These are phyloP conservation scores for Coprinellus aureogranulatus DNA, from an alignment of 768 basidiomycete genomes.

Conservation along the genomic window DNA sequence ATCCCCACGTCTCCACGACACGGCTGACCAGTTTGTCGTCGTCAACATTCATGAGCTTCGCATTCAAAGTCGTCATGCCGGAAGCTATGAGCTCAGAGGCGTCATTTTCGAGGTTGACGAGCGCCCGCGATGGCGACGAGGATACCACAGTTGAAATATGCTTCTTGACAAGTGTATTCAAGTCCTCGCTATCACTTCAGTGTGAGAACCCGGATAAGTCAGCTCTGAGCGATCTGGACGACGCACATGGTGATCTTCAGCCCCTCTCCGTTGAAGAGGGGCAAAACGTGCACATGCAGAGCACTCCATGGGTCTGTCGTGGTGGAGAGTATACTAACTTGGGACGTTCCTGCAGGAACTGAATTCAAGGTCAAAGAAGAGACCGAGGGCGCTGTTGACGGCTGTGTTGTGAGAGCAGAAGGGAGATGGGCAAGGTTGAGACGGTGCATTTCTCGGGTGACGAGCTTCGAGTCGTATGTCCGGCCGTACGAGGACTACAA, in stretches of 20 bases:
- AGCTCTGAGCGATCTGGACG: neutral
- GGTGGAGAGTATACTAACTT: conserved; percentile 37
- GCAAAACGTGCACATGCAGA: conserved; percentile 83
- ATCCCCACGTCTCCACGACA: conserved; percentile 86
- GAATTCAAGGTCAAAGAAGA: conserved; percentile 43
- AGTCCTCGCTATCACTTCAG: conserved; percentile 62
- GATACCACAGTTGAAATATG: conserved; percentile 77
- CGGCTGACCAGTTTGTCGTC: conserved; percentile 75
- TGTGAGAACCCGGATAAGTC: conserved; percentile 5
- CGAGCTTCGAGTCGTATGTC: conserved; percentile 77
- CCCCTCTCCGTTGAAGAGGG: conserved; percentile 88
- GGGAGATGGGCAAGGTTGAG: conserved; percentile 58
- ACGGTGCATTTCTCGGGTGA: conserved; percentile 83
- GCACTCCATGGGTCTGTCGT: conserved; percentile 76
- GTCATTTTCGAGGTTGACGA: conserved; percentile 73
- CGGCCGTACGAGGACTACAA: conserved; percentile 57
- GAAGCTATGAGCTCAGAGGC: conserved; percentile 78
- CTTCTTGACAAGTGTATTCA: conserved; percentile 76
- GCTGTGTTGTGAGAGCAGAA: conserved; percentile 49
- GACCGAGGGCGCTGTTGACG: conserved; percentile 49
- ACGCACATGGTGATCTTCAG: conserved; percentile 79
- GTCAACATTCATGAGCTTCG: conserved; percentile 72
- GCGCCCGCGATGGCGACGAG: conserved; percentile 68
- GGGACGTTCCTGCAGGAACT: conserved; percentile 35
- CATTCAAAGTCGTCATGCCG: conserved; percentile 91